Base-by-base conservation (phyloP, 1,139 yeast species). In the Taphrina flavorubra region DNA sequence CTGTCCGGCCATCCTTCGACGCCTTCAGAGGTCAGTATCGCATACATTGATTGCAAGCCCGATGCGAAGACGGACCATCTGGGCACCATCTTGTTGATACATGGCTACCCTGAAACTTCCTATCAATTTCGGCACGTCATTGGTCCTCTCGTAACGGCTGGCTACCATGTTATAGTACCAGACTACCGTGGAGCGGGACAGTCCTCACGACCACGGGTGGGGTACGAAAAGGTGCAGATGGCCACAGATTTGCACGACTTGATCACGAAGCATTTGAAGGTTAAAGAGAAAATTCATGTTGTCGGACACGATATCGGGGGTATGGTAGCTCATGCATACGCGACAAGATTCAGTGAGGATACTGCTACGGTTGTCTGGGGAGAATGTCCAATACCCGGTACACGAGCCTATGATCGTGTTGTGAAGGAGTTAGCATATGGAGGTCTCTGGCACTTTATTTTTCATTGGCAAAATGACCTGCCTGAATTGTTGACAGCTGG, bases 281-380 rank as follows among this genome's bases (percentile, higher is more conserved):
- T 34, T 13, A 51, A 7, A 40, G 39, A 51, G 10, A 51, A 51
- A 14, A 36, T 51, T 18, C 39, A 51, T 16, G 39, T 51, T 3
- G 57, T 51, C 13, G 57, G 57, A 18, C 57, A 51, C 10, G 57
- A 51, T 34, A 51, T 51, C 14, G 42, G 42, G 7, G 57, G 57
- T 5, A 51, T 51, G 57, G 39, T 51, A 13, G 57, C 57, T 10
- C 42, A 51, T 36, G 39, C 57, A 8, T 51, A 51, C 18, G 57
- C 57, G 10, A 25, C 57, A 4, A n/a, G 36, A 16, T 51, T 51
- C 39, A 16, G 36, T 31, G n/a, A 11, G 18, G 40, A 51, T 25
- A 51, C 57, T 36, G 39, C 39, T 14, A 16, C 39, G 1, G 39
- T 51, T 36, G 34, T 36, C 11, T 25, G 37, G 40, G 57, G 57